Evolutionary conservation across 768 basidiomycete species (phyloP).

Genomic region (Auricularia heimuer): DNA sequence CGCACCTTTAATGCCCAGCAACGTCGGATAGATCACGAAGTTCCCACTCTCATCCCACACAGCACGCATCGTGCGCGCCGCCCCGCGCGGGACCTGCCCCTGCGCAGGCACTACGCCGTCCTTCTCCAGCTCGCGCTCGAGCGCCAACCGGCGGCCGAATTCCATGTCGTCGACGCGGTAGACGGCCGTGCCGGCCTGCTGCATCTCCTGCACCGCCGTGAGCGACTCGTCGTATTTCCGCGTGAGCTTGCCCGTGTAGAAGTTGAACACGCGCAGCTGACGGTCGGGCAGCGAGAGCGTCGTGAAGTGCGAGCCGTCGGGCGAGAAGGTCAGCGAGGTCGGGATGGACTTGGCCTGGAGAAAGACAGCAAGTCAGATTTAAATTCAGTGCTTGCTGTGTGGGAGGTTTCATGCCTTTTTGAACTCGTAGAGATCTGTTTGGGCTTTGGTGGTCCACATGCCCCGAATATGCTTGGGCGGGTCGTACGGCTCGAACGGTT

Average conservation of each 20-base stretch:
- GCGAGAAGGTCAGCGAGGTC: constrained; percentile 85
- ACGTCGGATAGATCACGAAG: constrained; percentile 85
- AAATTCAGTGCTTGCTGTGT: neutral
- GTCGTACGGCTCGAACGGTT: constrained; percentile 80
- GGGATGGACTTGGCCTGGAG: constrained; percentile 80
- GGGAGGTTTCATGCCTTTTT: constrained; percentile 63
- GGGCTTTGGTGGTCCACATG: constrained; percentile 83
- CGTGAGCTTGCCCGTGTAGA: constrained; percentile 78
- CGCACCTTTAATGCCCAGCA: constrained; percentile 91
- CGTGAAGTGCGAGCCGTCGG: constrained; percentile 79
- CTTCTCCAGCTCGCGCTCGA: constrained; percentile 79
- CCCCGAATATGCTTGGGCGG: constrained; percentile 67
- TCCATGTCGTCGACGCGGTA: constrained; percentile 98
- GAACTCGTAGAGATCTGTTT: constrained; percentile 94
- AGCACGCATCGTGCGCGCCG: constrained; percentile 61
- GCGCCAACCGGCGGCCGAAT: constrained; percentile 90
- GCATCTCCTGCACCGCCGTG: constrained; percentile 92
- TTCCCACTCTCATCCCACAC: constrained; percentile 99
- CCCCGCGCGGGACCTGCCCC: constrained; percentile 44
- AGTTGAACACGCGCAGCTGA: constrained; percentile 88
- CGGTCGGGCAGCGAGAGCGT: constrained; percentile 92
- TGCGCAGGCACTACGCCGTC: constrained; percentile 28
- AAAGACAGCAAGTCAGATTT: neutral
- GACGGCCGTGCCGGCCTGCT: constrained; percentile 90
- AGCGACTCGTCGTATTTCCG: constrained; percentile 95